These are phyloP conservation scores for Termitomyces sp. DNA, from an alignment of 768 basidiomycete species.

Conservation along the genomic window DNA sequence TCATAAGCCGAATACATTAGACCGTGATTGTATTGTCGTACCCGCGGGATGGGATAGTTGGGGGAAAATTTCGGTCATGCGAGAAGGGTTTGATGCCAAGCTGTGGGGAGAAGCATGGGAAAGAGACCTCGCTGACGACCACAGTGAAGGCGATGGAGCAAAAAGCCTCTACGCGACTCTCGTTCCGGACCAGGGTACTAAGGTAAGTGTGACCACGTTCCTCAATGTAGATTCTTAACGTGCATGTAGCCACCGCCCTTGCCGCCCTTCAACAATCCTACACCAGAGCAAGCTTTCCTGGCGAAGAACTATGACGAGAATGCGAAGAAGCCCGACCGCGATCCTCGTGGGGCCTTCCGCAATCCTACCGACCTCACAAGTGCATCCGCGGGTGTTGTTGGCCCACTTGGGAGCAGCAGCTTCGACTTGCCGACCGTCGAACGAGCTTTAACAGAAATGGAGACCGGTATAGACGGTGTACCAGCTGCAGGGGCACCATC, in stretches of 20 bases:
- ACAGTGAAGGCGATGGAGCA: slow-evolving; percentile 53
- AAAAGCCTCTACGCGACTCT: slow-evolving; percentile 65
- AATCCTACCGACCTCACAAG: slow-evolving; percentile 63
- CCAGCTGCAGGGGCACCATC: slow-evolving; percentile 23
- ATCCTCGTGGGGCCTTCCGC: slow-evolving; percentile 86
- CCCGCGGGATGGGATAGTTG: slow-evolving; percentile 98
- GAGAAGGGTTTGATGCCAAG: slow-evolving; percentile 89
- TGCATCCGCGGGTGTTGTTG: slow-evolving; percentile 76
- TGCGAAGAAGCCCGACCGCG: slow-evolving; percentile 83
- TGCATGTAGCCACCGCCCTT: slow-evolving; percentile 53
- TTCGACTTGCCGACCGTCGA: slow-evolving; percentile 88
- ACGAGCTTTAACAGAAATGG: slow-evolving; percentile 86
- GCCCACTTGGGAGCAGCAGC: slow-evolving; percentile 85
- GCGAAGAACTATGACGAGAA: slow-evolving; percentile 90
- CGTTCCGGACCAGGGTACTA: slow-evolving; percentile 72
- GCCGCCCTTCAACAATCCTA: slow-evolving; percentile 77
- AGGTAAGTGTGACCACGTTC: slow-evolving; percentile 42
- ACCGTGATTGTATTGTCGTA: slow-evolving; percentile 88
- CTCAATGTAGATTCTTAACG: not conserved
- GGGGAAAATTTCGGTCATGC: slow-evolving; percentile 89
- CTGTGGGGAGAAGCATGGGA: slow-evolving; percentile 81
- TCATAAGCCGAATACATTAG: slow-evolving; percentile 86
- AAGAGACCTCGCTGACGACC: slow-evolving; percentile 53
- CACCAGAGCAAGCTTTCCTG: slow-evolving; percentile 89
- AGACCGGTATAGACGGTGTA: slow-evolving; percentile 45